Conservation (phyloP, 768 basidiomycete species). For the Clavaria fumosa region DNA sequence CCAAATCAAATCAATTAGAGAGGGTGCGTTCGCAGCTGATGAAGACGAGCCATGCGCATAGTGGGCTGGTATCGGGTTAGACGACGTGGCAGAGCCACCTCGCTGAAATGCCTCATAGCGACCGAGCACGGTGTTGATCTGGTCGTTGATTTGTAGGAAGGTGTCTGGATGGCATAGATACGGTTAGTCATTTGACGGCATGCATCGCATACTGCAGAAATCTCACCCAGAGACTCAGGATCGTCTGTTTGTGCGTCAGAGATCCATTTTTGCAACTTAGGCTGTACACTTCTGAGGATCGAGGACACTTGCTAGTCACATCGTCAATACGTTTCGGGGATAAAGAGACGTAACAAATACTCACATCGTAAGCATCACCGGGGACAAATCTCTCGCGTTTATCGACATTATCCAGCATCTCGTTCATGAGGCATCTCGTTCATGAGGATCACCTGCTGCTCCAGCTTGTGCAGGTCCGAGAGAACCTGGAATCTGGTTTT, state of each 20-base stretch:
- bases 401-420: constrained; percentile 86
- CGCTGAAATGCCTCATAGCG: constrained; percentile 90
- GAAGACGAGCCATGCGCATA: constrained; percentile 26
- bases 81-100: constrained; percentile 64
- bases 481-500: constrained; percentile 87
- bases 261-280: constrained; percentile 97
- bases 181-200: background rate
- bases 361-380: constrained; percentile 87
- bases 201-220: background rate
- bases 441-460: constrained; percentile 87
- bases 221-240: constrained; percentile 74
- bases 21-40: constrained; percentile 21
- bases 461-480: constrained; percentile 87
- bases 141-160: constrained; percentile 91
- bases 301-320: constrained; percentile 68
- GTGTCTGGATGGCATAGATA: constrained; percentile 41
- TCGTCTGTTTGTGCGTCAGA: constrained; percentile 84
- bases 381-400: constrained; percentile 66
- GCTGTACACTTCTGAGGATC: constrained; percentile 66
- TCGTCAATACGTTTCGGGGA: constrained; percentile 3
- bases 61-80: constrained; percentile 55
- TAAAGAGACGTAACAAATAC: constrained; percentile 16
- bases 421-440: no score
- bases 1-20: constrained; percentile 74
- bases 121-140: constrained; percentile 82